A percentile compares a stretch with the other conserved stretches of the same genome.
phyloP scores from a whole-genome alignment of 495 filamentous ascomycete genomes.

The Hyphodiscus hymeniophilus region DNA sequence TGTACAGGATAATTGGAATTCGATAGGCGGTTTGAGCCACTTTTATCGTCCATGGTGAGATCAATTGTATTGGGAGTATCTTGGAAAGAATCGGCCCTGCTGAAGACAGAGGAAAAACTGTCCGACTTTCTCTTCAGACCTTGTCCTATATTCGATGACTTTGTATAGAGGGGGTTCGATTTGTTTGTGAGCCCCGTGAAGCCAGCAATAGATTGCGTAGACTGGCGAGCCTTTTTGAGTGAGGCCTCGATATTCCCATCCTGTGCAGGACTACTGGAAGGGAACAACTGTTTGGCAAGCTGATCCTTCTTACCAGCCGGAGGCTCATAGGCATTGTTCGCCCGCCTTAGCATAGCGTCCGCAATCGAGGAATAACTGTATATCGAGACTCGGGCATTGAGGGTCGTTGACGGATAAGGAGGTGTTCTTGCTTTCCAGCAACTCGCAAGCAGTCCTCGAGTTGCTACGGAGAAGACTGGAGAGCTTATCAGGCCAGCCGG shows the following conservation, averaged over 20 bases:
- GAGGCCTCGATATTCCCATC: conserved; percentile 25
- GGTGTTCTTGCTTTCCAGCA: conserved; percentile 14
- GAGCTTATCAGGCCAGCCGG: conserved; percentile 12
- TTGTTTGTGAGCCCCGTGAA: conserved; percentile 16
- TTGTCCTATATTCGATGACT: conserved; percentile 16
- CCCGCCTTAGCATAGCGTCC: conserved; percentile 32
- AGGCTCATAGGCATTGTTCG: conserved; percentile 26
- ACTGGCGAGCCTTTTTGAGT: conserved; percentile 20
- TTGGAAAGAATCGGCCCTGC: conserved; percentile 35
- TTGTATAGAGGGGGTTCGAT: conserved; percentile 13
- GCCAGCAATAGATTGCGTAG: conserved; percentile 19
- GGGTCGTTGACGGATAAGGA: conserved; percentile 10
- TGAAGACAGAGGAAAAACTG: conserved; percentile 21
- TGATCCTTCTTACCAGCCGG: conserved; percentile 19
- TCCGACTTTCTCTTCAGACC: conserved; percentile 1
- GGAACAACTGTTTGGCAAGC: conserved; percentile 39
- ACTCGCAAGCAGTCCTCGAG: conserved; percentile 15
- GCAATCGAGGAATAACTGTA: conserved; percentile 18
- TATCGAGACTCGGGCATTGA: conserved; percentile 11
- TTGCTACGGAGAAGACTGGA: conserved; percentile 16
- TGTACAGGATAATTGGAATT: conserved; percentile 28
- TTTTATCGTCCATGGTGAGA: conserved; percentile 4
- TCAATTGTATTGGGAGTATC: conserved; percentile 24
- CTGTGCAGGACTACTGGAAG: conserved; percentile 36
- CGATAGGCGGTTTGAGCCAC: conserved; percentile 11